These are phyloP conservation scores for Naganishia vishniacii DNA, from an alignment of 768 basidiomycete genomes.

Conservation along the genomic window DNA sequence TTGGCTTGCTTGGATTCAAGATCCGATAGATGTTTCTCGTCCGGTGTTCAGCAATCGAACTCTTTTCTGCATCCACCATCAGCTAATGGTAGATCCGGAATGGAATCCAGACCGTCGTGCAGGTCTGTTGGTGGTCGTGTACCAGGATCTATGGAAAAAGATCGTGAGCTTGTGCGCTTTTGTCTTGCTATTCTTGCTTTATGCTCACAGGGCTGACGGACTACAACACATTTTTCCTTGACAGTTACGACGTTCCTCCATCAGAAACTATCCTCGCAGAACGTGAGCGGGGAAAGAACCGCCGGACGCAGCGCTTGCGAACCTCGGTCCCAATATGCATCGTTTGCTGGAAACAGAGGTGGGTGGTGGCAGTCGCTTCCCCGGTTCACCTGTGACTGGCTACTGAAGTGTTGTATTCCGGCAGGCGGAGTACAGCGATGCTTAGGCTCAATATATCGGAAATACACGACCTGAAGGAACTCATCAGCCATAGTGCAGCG, in stretches of 20 bases:
- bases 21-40: constrained; percentile 9
- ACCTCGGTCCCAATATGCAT: background rate
- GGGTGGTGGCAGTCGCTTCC: too few relatives aligned
- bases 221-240: background rate
- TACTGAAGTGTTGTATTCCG: too few relatives aligned
- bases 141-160: background rate
- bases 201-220: background rate
- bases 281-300: background rate
- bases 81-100: constrained; percentile 4
- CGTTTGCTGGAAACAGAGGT: constrained; percentile 9
- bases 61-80: constrained; percentile 2
- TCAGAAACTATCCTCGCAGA: background rate
- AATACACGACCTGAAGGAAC: background rate
- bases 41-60: background rate
- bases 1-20: constrained; percentile 11
- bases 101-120: constrained; percentile 8
- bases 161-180: background rate
- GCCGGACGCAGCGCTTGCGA: background rate
- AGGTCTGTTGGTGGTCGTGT: background rate
- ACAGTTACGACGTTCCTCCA: background rate
- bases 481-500: background rate
- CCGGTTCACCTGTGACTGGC: too few relatives aligned
- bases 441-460: constrained; percentile 2
- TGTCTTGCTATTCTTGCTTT: background rate
- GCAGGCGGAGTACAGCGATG: background rate